Percentiles rank a stretch among this genome's conserved stretches.
phyloP scores from a whole-genome alignment of 805 yeast species.

The Candida sphagnicola region DNA sequence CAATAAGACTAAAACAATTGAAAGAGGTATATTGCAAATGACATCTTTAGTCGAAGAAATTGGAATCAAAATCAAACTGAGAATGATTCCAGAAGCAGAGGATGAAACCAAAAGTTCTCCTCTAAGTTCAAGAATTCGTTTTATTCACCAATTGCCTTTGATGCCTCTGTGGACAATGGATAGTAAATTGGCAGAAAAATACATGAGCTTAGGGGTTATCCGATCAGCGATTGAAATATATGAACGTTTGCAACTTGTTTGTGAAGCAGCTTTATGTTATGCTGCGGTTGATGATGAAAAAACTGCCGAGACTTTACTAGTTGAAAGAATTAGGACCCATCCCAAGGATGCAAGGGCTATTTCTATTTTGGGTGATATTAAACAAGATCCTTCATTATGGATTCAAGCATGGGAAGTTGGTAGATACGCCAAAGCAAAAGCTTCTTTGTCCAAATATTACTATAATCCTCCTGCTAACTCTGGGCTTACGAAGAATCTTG shows the following conservation, averaged over 20 bases:
- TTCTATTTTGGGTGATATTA: conserved; percentile 82
- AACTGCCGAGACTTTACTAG: conserved; percentile 60
- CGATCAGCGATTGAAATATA: conserved; percentile 88
- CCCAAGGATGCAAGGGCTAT: conserved; percentile 82
- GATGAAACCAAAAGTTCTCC: conserved; percentile 24
- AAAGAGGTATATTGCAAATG: conserved; percentile 91
- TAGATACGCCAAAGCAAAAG: conserved; percentile 78
- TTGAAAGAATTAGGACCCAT: conserved; percentile 46
- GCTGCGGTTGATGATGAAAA: conserved; percentile 77
- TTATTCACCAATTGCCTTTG: conserved; percentile 69
- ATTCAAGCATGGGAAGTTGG: conserved; percentile 83
- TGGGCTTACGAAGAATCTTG: conserved; percentile 49
- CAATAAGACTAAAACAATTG: conserved; percentile 76
- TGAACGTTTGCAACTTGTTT: conserved; percentile 67
- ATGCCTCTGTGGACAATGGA: conserved; percentile 87
- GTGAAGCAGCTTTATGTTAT: conserved; percentile 86
- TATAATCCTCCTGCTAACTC: conserved; percentile 60
- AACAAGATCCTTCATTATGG: conserved; percentile 75
- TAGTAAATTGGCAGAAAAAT: conserved; percentile 75
- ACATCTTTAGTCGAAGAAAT: conserved; percentile 87
- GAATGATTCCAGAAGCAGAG: conserved; percentile 47
- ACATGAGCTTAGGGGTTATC: conserved; percentile 78
- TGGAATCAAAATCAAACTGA: conserved; percentile 60
- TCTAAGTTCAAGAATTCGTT: conserved; percentile 56
- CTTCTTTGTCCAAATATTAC: conserved; percentile 70